A percentile compares a stretch with the other conserved stretches of the same genome.
Conservation (phyloP, 2,329 filamentous ascomycete genomes). For the Cercospora beticola region DNA sequence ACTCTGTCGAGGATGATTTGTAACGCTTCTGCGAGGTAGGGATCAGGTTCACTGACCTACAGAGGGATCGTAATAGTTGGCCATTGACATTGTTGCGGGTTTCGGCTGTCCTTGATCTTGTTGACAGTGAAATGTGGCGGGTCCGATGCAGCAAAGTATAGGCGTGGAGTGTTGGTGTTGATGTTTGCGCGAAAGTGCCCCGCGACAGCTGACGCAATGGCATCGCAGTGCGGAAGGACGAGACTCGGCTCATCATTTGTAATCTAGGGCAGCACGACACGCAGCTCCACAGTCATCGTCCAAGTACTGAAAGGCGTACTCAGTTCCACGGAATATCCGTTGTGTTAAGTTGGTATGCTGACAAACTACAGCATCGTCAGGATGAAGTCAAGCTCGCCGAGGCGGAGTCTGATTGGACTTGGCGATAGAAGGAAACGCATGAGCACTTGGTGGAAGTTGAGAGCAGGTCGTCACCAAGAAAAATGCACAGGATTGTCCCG, state of each 20-base stretch:
- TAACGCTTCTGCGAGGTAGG: conserved; percentile 28
- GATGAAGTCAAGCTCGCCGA: conserved; percentile 2
- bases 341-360: background rate
- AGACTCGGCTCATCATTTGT: background rate
- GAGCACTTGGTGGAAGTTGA: background rate
- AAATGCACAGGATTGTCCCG: background rate
- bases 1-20: conserved; percentile 43
- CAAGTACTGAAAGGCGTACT: background rate
- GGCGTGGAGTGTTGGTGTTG: background rate
- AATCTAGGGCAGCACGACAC: background rate
- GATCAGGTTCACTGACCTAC: conserved; percentile 24
- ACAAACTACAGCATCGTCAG: background rate
- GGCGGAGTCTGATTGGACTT: background rate
- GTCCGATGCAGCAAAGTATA: background rate
- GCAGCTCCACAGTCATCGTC: background rate
- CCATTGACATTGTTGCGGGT: conserved; percentile 14
- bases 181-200: background rate
- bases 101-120: background rate
- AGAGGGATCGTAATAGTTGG: conserved; percentile 16
- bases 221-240: background rate
- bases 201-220: background rate
- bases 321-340: background rate
- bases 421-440: background rate
- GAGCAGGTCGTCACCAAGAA: background rate
- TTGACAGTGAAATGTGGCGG: background rate